These are phyloP conservation scores for Hexamita inflata DNA, from an alignment of 208 protist species.

Conservation along the genomic window DNA sequence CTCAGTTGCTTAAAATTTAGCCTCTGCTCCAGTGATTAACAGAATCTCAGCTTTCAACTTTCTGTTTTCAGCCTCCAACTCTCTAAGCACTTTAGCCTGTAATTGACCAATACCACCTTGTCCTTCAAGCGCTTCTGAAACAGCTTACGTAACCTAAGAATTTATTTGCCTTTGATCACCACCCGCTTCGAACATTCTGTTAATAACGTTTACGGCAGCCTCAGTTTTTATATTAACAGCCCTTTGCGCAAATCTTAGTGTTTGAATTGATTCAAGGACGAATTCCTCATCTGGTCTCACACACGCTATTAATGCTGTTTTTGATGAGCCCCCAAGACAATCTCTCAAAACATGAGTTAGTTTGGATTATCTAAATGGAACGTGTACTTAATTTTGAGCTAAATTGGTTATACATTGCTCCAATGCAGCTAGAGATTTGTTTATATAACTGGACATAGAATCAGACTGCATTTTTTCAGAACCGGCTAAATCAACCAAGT, in stretches of 20 bases:
- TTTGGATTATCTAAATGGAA: slow-evolving; percentile 25
- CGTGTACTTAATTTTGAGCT: not conserved
- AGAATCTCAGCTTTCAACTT: slow-evolving; percentile 19
- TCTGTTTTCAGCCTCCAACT: slow-evolving; percentile 26
- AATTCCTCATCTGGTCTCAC: slow-evolving; percentile 18
- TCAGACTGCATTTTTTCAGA: not conserved
- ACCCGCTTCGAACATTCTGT: not conserved
- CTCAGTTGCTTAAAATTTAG: not conserved
- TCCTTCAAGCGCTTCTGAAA: slow-evolving; percentile 4
- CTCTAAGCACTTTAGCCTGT: not conserved
- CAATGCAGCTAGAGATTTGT: not conserved
- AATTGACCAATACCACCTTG: not conserved
- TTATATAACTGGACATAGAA: not conserved
- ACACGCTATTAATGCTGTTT: slow-evolving; percentile 14
- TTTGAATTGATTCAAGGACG: slow-evolving; percentile 5
- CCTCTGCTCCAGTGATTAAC: not conserved
- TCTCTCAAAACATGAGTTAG: slow-evolving; percentile 20
- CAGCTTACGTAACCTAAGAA: not conserved
- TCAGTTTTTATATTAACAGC: slow-evolving; percentile 6
- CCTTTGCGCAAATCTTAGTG: slow-evolving; percentile 19
- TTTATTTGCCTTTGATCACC: slow-evolving; percentile 7
- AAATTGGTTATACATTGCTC: slow-evolving; percentile 10
- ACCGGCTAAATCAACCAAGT: slow-evolving; percentile 26
- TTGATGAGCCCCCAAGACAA: not conserved
- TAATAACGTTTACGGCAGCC: slow-evolving; percentile 1